A percentile compares a stretch with the other conserved stretches of the same genome.
Evolutionary conservation across 495 filamentous ascomycete species (phyloP).

Genomic region (Trichoderma orchidacearum): DNA sequence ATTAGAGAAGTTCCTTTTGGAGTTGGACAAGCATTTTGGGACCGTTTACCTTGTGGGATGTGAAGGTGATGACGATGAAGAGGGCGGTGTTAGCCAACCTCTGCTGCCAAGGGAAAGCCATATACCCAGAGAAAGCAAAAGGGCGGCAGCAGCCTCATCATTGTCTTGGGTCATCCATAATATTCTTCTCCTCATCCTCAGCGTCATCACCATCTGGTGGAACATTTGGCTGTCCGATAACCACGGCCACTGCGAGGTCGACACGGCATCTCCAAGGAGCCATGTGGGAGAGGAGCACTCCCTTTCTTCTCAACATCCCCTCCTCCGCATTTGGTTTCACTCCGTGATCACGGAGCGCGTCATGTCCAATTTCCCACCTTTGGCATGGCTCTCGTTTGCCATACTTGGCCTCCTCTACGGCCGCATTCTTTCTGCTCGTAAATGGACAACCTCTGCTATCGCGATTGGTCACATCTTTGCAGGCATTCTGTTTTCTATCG

Average conservation of each 20-base stretch:
- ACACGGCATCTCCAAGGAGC: not conserved
- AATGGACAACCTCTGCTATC: conserved; percentile 11
- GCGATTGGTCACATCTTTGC: conserved; percentile 8
- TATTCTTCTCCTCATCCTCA: conserved; percentile 7
- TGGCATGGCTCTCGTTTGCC: conserved; percentile 21
- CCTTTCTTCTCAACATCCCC: not conserved
- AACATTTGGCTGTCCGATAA: conserved; percentile 19
- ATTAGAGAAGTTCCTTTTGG: conserved; percentile 9
- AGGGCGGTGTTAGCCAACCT: conserved; percentile 9
- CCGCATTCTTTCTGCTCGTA: conserved; percentile 14
- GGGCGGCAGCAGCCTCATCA: conserved; percentile 11
- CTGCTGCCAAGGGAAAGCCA: conserved; percentile 5
- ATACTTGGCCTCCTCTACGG: conserved; percentile 21
- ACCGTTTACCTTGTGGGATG: not conserved
- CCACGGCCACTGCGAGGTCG: conserved; percentile 10
- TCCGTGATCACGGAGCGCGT: conserved; percentile 4
- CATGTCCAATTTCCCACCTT: conserved; percentile 16
- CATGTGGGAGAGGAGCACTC: too few relatives aligned
- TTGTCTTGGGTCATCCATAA: conserved; percentile 20
- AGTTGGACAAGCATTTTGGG: not conserved
- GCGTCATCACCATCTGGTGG: conserved; percentile 18
- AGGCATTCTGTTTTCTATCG: conserved; percentile 6
- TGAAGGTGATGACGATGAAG: conserved; percentile 1
- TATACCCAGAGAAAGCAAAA: conserved; percentile 6
- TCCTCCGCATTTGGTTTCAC: conserved; percentile 15